These are phyloP conservation scores for Paecilomyces dactylethromorphus DNA, from an alignment of 2,329 filamentous ascomycete species.

Conservation along the genomic window DNA sequence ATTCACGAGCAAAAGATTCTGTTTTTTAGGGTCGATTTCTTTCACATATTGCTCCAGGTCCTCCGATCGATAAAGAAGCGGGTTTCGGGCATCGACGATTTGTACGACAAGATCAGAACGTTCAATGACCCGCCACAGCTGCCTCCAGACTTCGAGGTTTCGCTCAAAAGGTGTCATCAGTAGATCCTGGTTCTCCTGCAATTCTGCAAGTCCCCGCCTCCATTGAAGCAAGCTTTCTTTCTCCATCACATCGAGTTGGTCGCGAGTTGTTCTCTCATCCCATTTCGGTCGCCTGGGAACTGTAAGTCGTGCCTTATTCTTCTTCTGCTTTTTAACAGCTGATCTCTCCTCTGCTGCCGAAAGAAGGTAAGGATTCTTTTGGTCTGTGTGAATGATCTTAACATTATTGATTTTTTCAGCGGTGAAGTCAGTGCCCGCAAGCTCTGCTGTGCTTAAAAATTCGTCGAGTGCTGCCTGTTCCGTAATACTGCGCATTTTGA, in stretches of 20 bases:
- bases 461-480: slow-evolving; percentile 96
- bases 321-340: slow-evolving; percentile 71
- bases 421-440: slow-evolving; percentile 97
- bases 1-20: slow-evolving; percentile 90
- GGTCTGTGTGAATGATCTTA: slow-evolving; percentile 95
- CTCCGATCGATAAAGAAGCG: slow-evolving; percentile 85
- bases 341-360: slow-evolving; percentile 76
- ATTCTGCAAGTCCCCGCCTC: slow-evolving; percentile 81
- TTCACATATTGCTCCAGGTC: slow-evolving; percentile 93
- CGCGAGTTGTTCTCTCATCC: slow-evolving; percentile 77
- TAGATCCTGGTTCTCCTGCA: slow-evolving; percentile 89
- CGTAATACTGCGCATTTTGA: slow-evolving; percentile 98
- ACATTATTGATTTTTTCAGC: slow-evolving; percentile 99
- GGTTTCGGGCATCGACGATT: slow-evolving; percentile 95
- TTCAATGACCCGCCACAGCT: slow-evolving; percentile 97
- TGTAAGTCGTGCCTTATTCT: slow-evolving; percentile 71
- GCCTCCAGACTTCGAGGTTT: slow-evolving; percentile 95
- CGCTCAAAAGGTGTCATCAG: slow-evolving; percentile 97
- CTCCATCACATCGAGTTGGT: slow-evolving; percentile 73
- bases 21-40: slow-evolving; percentile 78
- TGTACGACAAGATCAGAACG: slow-evolving; percentile 92
- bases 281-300: slow-evolving; percentile 86
- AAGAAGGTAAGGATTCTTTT: slow-evolving; percentile 90
- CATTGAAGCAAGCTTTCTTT: slow-evolving; percentile 76
- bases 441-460: slow-evolving; percentile 88